Percentiles rank a stretch among this genome's conserved stretches.
Evolutionary conservation across 2,329 filamentous ascomycete species (phyloP).

Genomic region (Cadophora luteo-olivacea): DNA sequence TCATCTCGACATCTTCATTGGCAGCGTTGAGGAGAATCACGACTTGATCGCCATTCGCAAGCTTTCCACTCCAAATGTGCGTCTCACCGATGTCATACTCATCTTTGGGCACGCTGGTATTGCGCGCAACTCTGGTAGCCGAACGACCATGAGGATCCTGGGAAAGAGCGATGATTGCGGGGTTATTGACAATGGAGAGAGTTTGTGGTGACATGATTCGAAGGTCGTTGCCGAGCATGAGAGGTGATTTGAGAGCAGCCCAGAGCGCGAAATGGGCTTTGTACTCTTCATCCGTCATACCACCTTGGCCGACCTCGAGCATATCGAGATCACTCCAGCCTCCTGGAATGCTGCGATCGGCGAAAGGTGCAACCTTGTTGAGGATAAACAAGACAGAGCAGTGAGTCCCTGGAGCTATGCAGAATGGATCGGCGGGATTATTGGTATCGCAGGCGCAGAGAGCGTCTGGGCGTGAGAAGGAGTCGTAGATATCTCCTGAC

Average conservation of each 20-base stretch:
- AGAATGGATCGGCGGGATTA: slow-evolving; percentile 27
- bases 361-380: slow-evolving; percentile 30
- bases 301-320: slow-evolving; percentile 35
- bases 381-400: slow-evolving; percentile 33
- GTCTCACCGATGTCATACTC: slow-evolving; percentile 53
- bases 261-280: slow-evolving; percentile 39
- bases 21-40: slow-evolving; percentile 56
- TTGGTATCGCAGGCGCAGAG: slow-evolving; percentile 30
- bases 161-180: slow-evolving; percentile 48
- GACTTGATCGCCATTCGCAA: slow-evolving; percentile 51
- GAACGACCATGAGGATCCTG: slow-evolving; percentile 42
- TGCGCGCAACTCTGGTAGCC: slow-evolving; percentile 43
- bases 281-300: slow-evolving; percentile 37
- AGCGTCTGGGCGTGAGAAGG: slow-evolving; percentile 36
- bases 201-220: slow-evolving; percentile 28
- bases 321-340: slow-evolving; percentile 37
- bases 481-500: slow-evolving; percentile 46
- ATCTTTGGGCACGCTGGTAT: slow-evolving; percentile 49
- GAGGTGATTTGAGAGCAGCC: slow-evolving; percentile 34
- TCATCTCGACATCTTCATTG: slow-evolving; percentile 50
- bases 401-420: slow-evolving; percentile 31
- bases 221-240: slow-evolving; percentile 38
- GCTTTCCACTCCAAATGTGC: slow-evolving; percentile 54
- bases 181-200: slow-evolving; percentile 36
- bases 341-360: slow-evolving; percentile 29